Conservation (phyloP, 2,329 filamentous ascomycete species). For the Aspergillus proliferans region DNA sequence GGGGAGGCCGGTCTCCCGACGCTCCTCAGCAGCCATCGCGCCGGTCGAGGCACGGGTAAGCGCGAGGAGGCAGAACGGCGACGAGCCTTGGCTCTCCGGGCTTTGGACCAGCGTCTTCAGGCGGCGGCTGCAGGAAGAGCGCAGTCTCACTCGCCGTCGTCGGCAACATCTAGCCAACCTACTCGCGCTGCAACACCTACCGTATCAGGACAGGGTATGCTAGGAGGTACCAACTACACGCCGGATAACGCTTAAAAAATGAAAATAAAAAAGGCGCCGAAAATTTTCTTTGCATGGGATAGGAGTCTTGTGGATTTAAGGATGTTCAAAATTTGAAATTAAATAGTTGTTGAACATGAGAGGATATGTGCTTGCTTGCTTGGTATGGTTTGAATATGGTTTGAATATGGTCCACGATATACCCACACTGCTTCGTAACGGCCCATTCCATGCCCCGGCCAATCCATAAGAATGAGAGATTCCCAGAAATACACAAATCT, state of each 20-base stretch:
- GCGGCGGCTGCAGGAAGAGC: conserved; percentile 61
- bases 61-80: conserved; percentile 88
- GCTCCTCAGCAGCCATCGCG: conserved; percentile 44
- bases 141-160: conserved; percentile 29
- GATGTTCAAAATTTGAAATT: conserved; percentile 6
- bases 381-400: too few species aligned
- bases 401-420: background rate
- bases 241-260: conserved; percentile 48
- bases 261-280: background rate
- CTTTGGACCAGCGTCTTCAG: conserved; percentile 83
- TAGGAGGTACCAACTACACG: conserved; percentile 65
- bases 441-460: too few species aligned
- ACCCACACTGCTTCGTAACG: background rate
- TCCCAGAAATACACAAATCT: conserved; percentile 15
- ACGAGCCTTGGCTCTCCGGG: conserved; percentile 81
- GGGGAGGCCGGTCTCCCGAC: conserved; percentile 57
- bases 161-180: conserved; percentile 23
- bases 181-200: conserved; percentile 50
- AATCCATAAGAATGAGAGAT: background rate
- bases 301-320: conserved; percentile 1
- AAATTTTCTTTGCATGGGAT: background rate
- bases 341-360: too few species aligned
- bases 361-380: too few species aligned
- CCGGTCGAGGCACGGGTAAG: conserved; percentile 53
- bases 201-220: conserved; percentile 50